Evolutionary conservation across 78 protist species (phyloP).

Genomic region (Corallochytrium limacisporum): DNA sequence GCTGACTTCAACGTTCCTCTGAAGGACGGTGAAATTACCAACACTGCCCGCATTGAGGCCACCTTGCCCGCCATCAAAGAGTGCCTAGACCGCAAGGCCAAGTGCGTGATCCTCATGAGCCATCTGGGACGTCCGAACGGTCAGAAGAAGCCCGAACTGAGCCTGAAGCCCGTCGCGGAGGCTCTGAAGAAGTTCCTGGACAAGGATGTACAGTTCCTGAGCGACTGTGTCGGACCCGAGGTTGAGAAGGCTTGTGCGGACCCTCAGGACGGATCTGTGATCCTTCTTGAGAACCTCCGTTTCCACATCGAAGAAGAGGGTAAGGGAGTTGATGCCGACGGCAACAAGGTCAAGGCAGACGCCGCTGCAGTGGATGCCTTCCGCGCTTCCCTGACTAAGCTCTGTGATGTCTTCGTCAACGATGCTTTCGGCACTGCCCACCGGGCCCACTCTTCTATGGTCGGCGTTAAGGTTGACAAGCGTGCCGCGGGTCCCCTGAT

Average conservation of each 20-base stretch:
- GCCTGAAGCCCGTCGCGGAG: slow-evolving; percentile 74
- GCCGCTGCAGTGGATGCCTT: slow-evolving; percentile 57
- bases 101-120: slow-evolving; percentile 68
- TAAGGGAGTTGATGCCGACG: slow-evolving; percentile 36
- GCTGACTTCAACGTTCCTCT: slow-evolving; percentile 88
- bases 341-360: slow-evolving; percentile 59
- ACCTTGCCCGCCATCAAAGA: slow-evolving; percentile 82
- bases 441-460: slow-evolving; percentile 84
- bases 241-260: slow-evolving; percentile 56
- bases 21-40: slow-evolving; percentile 41
- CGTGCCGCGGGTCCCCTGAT: slow-evolving; percentile 88
- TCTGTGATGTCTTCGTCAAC: slow-evolving; percentile 82
- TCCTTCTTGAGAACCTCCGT: slow-evolving; percentile 94
- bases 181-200: slow-evolving; percentile 42
- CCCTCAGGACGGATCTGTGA: slow-evolving; percentile 46
- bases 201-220: slow-evolving; percentile 3
- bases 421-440: slow-evolving; percentile 99
- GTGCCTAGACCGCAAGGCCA: slow-evolving; percentile 25
- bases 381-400: slow-evolving; percentile 77
- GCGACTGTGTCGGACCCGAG: slow-evolving; percentile 72
- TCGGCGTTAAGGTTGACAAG: slow-evolving; percentile 43
- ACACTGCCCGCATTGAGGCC: slow-evolving; percentile 69
- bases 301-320: slow-evolving; percentile 95
- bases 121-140: slow-evolving; percentile 99
- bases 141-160: slow-evolving; percentile 23